Evolutionary conservation across 257 asterid species (phyloP).

Genomic region (Gynochthodes officinalis): DNA sequence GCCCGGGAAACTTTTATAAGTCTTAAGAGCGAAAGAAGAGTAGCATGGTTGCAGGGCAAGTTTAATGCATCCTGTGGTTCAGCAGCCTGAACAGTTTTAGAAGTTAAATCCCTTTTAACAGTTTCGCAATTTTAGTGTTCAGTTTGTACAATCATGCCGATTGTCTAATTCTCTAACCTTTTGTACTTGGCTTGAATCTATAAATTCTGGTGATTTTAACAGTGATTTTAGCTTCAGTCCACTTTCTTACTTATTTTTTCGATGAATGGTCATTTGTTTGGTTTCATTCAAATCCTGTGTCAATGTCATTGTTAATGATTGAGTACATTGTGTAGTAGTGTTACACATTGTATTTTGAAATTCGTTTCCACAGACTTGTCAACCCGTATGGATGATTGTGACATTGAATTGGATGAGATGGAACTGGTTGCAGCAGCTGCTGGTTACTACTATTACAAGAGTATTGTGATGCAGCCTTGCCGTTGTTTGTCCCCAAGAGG

Average conservation of each 20-base stretch:
- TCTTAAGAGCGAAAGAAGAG: constrained; percentile 67
- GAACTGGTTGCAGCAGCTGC: constrained; percentile 88
- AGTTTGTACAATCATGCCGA: constrained; percentile 17
- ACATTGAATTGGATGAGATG: constrained; percentile 74
- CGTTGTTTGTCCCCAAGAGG: constrained; percentile 50
- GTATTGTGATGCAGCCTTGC: constrained; percentile 52
- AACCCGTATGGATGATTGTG: constrained; percentile 62
- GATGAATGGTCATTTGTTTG: not conserved
- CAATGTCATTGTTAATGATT: not conserved
- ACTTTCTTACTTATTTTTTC: not conserved
- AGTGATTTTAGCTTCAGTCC: not conserved
- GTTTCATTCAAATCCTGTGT: not conserved
- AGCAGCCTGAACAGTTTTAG: constrained; percentile 35
- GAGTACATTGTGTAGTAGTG: constrained; percentile 5
- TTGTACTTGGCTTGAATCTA: constrained; percentile 33
- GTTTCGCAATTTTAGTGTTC: constrained; percentile 16
- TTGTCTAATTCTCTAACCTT: constrained; percentile 18
- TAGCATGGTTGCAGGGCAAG: constrained; percentile 76
- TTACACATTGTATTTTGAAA: constrained; percentile 21
- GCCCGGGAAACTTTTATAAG: constrained; percentile 76
- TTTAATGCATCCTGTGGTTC: constrained; percentile 55
- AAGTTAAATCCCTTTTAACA: constrained; percentile 5
- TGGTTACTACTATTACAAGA: constrained; percentile 68
- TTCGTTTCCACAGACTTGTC: constrained; percentile 35
- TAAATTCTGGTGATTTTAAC: constrained; percentile 13